Percentiles rank a stretch among this genome's conserved stretches.
Conservation (phyloP, 2,329 filamentous ascomycete species). For the Graphilbum sp. region DNA sequence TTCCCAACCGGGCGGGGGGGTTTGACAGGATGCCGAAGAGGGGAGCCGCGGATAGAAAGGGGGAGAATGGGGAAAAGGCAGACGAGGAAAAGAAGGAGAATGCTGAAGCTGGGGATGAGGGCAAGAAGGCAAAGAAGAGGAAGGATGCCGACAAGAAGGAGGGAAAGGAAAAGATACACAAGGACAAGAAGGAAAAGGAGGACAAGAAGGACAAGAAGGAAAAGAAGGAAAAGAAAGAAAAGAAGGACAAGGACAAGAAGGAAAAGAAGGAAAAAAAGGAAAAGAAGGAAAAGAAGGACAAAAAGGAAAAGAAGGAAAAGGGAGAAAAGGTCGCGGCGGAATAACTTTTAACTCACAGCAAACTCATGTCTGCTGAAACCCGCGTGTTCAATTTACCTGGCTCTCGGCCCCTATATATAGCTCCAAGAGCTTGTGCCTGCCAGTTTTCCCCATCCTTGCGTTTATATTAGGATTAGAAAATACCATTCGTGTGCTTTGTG, state of each 20-base stretch:
- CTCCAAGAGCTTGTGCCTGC: too few relatives aligned
- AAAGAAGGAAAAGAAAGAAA: slow-evolving; percentile 2
- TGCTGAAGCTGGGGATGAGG: neutral
- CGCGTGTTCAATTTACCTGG: too few relatives aligned
- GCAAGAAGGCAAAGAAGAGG: slow-evolving; percentile 2
- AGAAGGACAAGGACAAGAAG: slow-evolving; percentile 2
- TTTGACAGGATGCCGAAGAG: neutral
- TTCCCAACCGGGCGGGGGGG: neutral
- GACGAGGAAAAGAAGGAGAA: slow-evolving; percentile 2
- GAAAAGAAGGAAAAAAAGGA: neutral
- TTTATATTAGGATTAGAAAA: too few relatives aligned
- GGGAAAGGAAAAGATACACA: neutral
- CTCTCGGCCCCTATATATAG: too few relatives aligned
- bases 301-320: neutral
- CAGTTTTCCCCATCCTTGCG: too few relatives aligned
- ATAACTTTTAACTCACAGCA: too few relatives aligned
- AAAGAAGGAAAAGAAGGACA: neutral
- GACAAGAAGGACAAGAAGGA: slow-evolving; percentile 2
- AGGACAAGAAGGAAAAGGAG: neutral
- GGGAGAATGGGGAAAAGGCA: neutral
- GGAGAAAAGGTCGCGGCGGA: neutral
- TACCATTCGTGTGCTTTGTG: too few relatives aligned
- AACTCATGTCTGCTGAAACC: too few relatives aligned
- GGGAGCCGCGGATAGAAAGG: neutral
- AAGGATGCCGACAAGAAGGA: neutral